These are phyloP conservation scores for Magnusiomyces sp. DNA, from an alignment of 1,139 yeast genomes.

Conservation along the genomic window DNA sequence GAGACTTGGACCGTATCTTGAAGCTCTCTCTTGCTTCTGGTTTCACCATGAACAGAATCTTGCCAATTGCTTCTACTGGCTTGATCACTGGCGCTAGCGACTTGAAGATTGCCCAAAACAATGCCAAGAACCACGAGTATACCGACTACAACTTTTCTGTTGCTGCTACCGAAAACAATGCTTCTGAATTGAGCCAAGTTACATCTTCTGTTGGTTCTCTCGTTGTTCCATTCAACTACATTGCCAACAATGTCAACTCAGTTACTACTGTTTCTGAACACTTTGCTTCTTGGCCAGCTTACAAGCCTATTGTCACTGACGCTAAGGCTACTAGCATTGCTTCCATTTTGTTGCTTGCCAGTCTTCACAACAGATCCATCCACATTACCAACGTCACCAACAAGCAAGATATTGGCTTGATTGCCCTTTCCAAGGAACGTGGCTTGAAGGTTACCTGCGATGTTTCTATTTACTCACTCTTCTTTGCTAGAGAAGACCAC, in stretches of 20 bases:
- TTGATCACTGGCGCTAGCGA: slow-evolving; percentile 57
- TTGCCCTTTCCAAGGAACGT: slow-evolving; percentile 78
- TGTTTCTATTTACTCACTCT: slow-evolving; percentile 72
- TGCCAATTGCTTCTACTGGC: slow-evolving; percentile 65
- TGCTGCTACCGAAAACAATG: slow-evolving; percentile 71
- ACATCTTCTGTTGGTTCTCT: slow-evolving; percentile 67
- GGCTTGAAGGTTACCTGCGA: slow-evolving; percentile 83
- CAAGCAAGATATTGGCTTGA: slow-evolving; percentile 74
- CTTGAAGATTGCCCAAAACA: slow-evolving; percentile 46
- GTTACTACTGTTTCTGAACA: slow-evolving; percentile 73
- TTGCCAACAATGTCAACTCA: slow-evolving; percentile 49
- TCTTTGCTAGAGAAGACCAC: slow-evolving; percentile 63
- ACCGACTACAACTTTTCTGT: slow-evolving; percentile 78
- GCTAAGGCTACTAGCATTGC: slow-evolving; percentile 91
- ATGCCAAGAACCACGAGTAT: slow-evolving; percentile 47
- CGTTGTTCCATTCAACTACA: slow-evolving; percentile 72
- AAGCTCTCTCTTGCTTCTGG: slow-evolving; percentile 75
- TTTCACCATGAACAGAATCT: slow-evolving; percentile 74
- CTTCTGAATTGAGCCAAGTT: slow-evolving; percentile 53
- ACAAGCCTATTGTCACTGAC: slow-evolving; percentile 83
- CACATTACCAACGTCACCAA: slow-evolving; percentile 84
- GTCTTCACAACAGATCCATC: slow-evolving; percentile 75
- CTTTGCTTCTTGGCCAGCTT: slow-evolving; percentile 74
- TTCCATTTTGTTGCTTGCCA: slow-evolving; percentile 75
- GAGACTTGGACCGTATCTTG: slow-evolving; percentile 55